Base-by-base conservation (phyloP, 2,329 filamentous ascomycete genomes). In the Arthroderma uncinatum region DNA sequence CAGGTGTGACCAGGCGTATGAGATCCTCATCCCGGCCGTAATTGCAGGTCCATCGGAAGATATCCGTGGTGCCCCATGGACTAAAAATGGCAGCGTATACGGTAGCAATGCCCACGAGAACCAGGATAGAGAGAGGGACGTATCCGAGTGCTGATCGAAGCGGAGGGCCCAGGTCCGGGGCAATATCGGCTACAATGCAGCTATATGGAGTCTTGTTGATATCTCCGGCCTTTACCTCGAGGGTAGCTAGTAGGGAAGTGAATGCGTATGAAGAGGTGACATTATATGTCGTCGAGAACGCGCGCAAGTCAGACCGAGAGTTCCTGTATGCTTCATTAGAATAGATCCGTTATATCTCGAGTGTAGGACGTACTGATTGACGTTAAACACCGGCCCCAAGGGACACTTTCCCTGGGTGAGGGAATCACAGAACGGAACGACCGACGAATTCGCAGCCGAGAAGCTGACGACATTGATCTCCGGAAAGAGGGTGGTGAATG, bases 1-100 rank as follows among this genome's bases (percentile, higher is more conserved):
- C 93, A 4, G 93, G 93, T 0, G 93, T 98, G 34, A 98, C 89
- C 52, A 98, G 78, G 57, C 93, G 84, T 56, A 98, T 78, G 62
- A 96, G 77, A 73, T 98, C 93, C 60, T 89, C 87, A 65, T 98
- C 93, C 64, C 92, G 84, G 36, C 93, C 93, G 69, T 95, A 97
- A 69, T 98, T 98, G 67, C 89, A 94, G n/a, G 89, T 90, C 90
- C 92, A 98, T 63, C 88, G 85, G 70, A 97, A 97, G 19, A 92
- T 79, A 68, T 98, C 87, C 6, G 83, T 83, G 1, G 89, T 88
- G 19, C 93, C 93, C 92, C 93, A 98, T 0, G 93, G 93, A 67
- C 91, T 96, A 68, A 84, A 92, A 37, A 94, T 88, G 53, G 84
- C 87, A 2, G 93, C 90, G 62, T 89, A 83, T 36, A 91, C 76